Evolutionary conservation across 2,329 filamentous ascomycete genomes (phyloP).

Genomic region (Torrubiellomyces zombiae): DNA sequence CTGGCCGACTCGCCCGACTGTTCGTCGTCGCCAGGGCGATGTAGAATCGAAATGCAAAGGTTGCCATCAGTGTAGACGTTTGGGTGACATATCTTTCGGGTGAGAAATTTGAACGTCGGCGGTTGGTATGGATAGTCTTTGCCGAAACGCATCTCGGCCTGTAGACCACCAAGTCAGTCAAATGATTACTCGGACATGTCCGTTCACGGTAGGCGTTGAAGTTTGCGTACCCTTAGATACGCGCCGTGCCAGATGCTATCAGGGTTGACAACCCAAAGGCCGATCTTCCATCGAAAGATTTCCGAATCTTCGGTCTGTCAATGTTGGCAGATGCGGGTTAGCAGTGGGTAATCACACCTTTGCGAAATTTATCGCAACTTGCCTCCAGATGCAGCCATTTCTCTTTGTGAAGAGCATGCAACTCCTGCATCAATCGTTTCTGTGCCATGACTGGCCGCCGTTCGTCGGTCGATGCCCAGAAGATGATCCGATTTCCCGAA

Average conservation of each 20-base stretch:
- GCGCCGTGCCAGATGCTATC: conserved; percentile 86
- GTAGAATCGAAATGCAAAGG: conserved; percentile 92
- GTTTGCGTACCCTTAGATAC: conserved; percentile 53
- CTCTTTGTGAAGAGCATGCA: conserved; percentile 67
- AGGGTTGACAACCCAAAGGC: conserved; percentile 80
- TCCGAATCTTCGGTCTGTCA: conserved; percentile 59
- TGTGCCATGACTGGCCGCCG: conserved; percentile 29
- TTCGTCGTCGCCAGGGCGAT: conserved; percentile 77
- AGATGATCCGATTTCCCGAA: too few species aligned
- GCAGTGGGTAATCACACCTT: not conserved
- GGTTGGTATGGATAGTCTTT: conserved; percentile 80
- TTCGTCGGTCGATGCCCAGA: not conserved
- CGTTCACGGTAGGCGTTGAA: not conserved
- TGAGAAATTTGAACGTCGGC: conserved; percentile 71
- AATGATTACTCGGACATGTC: not conserved
- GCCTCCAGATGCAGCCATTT: conserved; percentile 89
- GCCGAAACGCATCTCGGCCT: conserved; percentile 76
- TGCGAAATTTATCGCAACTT: conserved; percentile 12
- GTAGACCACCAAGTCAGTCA: too few species aligned
- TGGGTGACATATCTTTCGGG: conserved; percentile 66
- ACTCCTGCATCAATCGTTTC: conserved; percentile 78
- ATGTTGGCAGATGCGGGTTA: not conserved
- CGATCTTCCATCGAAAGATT: conserved; percentile 74
- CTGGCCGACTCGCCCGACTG: conserved; percentile 81
- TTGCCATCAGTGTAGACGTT: conserved; percentile 87